These are phyloP conservation scores for Macaranga tanarius DNA, from an alignment of 441 rosid species.

Conservation along the genomic window DNA sequence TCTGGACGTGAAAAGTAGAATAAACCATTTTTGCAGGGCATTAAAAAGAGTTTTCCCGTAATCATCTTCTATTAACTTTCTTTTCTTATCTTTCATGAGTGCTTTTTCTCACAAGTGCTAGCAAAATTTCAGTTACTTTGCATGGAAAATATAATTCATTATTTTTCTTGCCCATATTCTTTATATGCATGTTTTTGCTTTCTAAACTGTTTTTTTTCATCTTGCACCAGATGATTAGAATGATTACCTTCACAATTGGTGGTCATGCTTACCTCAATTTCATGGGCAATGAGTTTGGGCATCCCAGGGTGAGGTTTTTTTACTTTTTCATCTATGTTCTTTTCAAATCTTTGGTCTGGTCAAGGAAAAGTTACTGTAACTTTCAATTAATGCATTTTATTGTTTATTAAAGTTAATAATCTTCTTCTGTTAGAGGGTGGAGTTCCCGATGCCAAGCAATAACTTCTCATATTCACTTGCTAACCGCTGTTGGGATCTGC, in stretches of 20 bases:
- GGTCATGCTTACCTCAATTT: conserved; percentile 91
- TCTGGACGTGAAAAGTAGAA: not conserved
- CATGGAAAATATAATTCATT: not conserved
- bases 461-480: conserved; percentile 88
- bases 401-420: conserved; percentile 32
- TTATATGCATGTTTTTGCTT: conserved; percentile 14
- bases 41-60: not conserved
- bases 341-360: not conserved
- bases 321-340: not conserved
- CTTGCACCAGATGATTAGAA: conserved; percentile 72
- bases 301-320: conserved; percentile 62
- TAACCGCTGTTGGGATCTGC: conserved; percentile 79
- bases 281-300: conserved; percentile 99
- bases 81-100: not conserved
- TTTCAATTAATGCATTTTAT: conserved; percentile 16
- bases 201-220: conserved; percentile 29
- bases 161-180: not conserved
- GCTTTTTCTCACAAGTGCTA: not conserved
- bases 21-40: not conserved
- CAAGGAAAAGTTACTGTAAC: conserved; percentile 6
- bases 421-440: conserved; percentile 63
- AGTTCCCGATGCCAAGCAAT: conserved; percentile 90
- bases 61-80: not conserved
- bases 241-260: conserved; percentile 80
- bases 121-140: not conserved